These are phyloP conservation scores for Elsinoe batatas DNA, from an alignment of 2,329 filamentous ascomycete species.

Conservation along the genomic window DNA sequence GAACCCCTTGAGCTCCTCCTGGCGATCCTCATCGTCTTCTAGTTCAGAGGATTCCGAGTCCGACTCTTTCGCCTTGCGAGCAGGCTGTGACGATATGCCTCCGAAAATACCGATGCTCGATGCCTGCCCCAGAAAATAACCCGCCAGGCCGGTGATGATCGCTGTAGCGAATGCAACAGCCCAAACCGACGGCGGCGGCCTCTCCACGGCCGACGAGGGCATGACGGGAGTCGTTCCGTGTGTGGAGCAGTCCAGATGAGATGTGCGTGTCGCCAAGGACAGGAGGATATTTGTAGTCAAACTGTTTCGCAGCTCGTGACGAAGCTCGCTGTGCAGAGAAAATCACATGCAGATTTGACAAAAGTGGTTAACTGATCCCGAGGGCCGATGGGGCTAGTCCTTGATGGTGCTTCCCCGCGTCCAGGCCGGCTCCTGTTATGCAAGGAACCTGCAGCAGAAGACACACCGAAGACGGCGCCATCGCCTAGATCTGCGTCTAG, in stretches of 20 bases:
- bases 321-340: not conserved
- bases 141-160: slow-evolving; percentile 62
- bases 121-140: slow-evolving; percentile 61
- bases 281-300: slow-evolving; percentile 6
- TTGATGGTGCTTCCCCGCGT: not conserved
- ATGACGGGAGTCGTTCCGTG: not conserved
- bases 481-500: slow-evolving; percentile 6
- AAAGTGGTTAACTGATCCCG: not conserved
- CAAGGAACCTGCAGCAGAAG: slow-evolving; percentile 10
- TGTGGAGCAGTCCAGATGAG: not conserved
- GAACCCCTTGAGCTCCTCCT: slow-evolving; percentile 40
- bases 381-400: not conserved
- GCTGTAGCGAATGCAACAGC: slow-evolving; percentile 62
- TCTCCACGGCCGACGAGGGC: slow-evolving; percentile 22
- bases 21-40: slow-evolving; percentile 27
- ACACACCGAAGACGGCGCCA: not conserved
- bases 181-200: slow-evolving; percentile 41
- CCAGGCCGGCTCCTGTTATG: slow-evolving; percentile 1
- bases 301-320: slow-evolving; percentile 6
- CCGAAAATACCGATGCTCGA: slow-evolving; percentile 65
- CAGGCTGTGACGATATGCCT: slow-evolving; percentile 30
- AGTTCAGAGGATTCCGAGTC: slow-evolving; percentile 19
- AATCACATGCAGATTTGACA: not conserved
- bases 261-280: slow-evolving; percentile 6
- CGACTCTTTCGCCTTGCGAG: slow-evolving; percentile 28